phyloP scores from a whole-genome alignment of 129 eudicot species.

The Logfia minima region DNA sequence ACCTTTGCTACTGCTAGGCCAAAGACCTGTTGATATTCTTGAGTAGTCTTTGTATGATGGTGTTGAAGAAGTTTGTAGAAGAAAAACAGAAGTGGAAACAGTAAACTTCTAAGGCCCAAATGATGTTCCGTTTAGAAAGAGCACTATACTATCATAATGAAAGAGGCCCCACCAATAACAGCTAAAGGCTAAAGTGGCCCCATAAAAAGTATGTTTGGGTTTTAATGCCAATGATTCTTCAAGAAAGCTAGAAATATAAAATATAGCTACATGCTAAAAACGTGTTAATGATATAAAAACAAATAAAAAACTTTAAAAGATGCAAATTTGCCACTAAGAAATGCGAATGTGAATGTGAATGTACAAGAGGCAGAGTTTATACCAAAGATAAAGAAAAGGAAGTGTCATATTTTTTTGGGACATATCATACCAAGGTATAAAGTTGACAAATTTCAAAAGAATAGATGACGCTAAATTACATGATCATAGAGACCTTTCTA shows the following conservation, averaged over 20 bases:
- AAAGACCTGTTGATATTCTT: background rate
- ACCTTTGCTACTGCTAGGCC: background rate
- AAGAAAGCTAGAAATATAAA: background rate
- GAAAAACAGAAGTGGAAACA: background rate
- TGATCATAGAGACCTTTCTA: background rate
- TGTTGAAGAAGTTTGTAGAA: background rate
- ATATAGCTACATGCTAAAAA: background rate
- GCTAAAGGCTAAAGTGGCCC: background rate
- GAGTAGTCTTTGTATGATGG: background rate
- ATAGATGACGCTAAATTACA: constrained; percentile 7
- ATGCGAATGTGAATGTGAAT: background rate
- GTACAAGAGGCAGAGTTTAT: background rate
- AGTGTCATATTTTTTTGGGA: background rate
- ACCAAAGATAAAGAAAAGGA: background rate
- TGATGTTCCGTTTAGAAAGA: constrained; percentile 3
- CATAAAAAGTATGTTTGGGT: background rate
- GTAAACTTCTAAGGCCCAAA: background rate
- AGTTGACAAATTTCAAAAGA: constrained; percentile 8
- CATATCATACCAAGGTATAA: background rate
- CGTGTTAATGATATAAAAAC: background rate
- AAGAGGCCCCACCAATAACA: background rate
- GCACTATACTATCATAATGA: background rate
- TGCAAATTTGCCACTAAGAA: background rate
- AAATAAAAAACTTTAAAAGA: background rate
- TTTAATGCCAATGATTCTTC: background rate